Evolutionary conservation across 2,329 filamentous ascomycete genomes (phyloP).

Genomic region (Ambrosiella xylebori): DNA sequence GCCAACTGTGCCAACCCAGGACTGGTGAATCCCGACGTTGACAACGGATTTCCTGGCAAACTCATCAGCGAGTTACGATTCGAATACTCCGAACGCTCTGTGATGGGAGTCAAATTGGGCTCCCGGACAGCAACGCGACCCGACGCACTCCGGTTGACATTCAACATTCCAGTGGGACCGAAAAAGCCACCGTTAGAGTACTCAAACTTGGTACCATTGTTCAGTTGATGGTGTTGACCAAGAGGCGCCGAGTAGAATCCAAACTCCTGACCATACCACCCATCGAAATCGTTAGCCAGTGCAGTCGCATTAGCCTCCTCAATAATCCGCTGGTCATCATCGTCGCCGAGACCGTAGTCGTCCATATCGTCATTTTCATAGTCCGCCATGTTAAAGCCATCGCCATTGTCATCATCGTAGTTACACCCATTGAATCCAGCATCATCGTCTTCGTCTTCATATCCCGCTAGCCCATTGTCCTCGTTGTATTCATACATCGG

Average conservation of each 20-base stretch:
- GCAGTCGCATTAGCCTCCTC: conserved; percentile 90
- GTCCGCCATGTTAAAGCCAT: conserved; percentile 22
- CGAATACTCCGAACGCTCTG: conserved; percentile 87
- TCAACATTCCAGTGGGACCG: conserved; percentile 43
- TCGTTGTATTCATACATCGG: conserved; percentile 9
- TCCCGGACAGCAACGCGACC: conserved; percentile 62
- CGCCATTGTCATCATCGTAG: conserved; percentile 31
- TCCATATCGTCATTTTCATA: conserved; percentile 35
- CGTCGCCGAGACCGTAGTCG: conserved; percentile 45
- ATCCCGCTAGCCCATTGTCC: conserved; percentile 5
- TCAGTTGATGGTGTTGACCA: conserved; percentile 26
- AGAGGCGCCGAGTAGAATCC: conserved; percentile 67
- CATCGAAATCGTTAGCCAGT: conserved; percentile 78
- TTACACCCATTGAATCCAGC: conserved; percentile 23
- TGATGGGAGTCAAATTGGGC: conserved; percentile 89
- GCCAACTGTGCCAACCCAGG: conserved; percentile 66
- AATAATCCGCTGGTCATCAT: conserved; percentile 80
- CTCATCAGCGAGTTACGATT: conserved; percentile 84
- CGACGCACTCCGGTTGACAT: conserved; percentile 50
- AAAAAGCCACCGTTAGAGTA: conserved; percentile 80
- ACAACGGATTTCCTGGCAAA: conserved; percentile 35
- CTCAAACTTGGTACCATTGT: conserved; percentile 30
- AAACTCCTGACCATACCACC: conserved; percentile 92
- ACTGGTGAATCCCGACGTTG: conserved; percentile 35
- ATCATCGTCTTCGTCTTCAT: conserved; percentile 11